Evolutionary conservation across 164 flowering plant genomes (phyloP), one percentile per base, ranked within the genome.

Genomic region (Annona squamosa): DNA sequence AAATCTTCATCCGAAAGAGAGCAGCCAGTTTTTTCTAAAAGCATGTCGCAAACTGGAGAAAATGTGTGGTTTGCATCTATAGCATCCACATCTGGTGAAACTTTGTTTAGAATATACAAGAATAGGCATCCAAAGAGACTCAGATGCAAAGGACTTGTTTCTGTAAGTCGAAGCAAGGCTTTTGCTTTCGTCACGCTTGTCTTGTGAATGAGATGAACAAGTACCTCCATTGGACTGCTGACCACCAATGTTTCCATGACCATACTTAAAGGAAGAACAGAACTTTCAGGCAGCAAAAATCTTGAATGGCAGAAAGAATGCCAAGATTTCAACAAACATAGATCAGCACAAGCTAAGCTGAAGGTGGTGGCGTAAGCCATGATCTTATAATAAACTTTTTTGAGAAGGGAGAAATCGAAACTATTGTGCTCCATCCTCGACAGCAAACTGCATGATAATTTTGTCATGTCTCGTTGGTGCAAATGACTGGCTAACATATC

Each of bases 321-420:
- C 46, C 87, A 79, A 77, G 85, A 92, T 81, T 87, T 87, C 67
- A 87, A 83, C 83, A 95, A 80, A 78, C 97, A 95, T 37, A 63
- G 4, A 80, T 88, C 86, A 72, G 89, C 89, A 76, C 73, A 73
- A 26, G 86, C 87, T 48, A 83, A 66, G 7, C 85, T 79, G 71
- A 72, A 81, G 72, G 61, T 16, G 67, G 73, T 63, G 69, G 88
- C 84, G 72, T 85, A 75, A 43, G 84, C 81, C 56, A 81, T 70
- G 45, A 86, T 71, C 77, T 79, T 81, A 44, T 73, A 68, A 82
- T 84, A 89, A 57, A 91, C 76, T 74, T 80, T 78, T 77, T 87
- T 86, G 76, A 91, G 77, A 65, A 87, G 76, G 46, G 72, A 5
- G 56, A 65, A 64, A 62, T 64, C 59, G 68, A 81, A 71, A 67